Conservation (phyloP, 73 alveolate genomes). For the Paramecium primaurelia region DNA sequence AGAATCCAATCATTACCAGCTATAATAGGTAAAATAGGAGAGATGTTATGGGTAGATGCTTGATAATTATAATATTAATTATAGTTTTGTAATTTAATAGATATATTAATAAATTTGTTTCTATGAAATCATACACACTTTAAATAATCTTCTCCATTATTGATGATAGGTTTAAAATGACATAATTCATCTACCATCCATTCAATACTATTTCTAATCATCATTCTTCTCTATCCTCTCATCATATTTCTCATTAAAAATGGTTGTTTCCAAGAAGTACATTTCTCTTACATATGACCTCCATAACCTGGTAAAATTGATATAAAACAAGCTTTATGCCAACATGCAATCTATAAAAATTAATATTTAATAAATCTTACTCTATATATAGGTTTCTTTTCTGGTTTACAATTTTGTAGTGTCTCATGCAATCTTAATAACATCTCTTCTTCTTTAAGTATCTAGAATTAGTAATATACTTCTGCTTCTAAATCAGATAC, state of each 20-base stretch:
- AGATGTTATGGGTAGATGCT: constrained; percentile 50
- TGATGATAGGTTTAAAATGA: background rate
- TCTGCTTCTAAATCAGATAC: background rate
- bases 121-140: background rate
- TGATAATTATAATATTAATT: background rate
- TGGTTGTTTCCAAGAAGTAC: background rate
- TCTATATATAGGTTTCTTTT: constrained; percentile 23
- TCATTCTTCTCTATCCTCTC: constrained; percentile 8
- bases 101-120: background rate
- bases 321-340: background rate
- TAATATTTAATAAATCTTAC: background rate
- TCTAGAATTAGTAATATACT: background rate
- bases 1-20: background rate
- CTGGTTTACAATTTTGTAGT: background rate
- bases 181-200: constrained; percentile 22
- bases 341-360: background rate
- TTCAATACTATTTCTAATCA: background rate
- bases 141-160: constrained; percentile 27
- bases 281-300: background rate
- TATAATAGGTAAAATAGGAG: constrained; percentile 26
- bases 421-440: background rate
- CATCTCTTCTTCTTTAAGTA: background rate
- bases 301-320: constrained; percentile 9
- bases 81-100: background rate
- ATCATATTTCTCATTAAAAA: constrained; percentile 11